Percentiles rank a stretch among this genome's conserved stretches.
phyloP scores from a whole-genome alignment of 2,329 filamentous ascomycete species.

The Paraconiothyrium sp. region DNA sequence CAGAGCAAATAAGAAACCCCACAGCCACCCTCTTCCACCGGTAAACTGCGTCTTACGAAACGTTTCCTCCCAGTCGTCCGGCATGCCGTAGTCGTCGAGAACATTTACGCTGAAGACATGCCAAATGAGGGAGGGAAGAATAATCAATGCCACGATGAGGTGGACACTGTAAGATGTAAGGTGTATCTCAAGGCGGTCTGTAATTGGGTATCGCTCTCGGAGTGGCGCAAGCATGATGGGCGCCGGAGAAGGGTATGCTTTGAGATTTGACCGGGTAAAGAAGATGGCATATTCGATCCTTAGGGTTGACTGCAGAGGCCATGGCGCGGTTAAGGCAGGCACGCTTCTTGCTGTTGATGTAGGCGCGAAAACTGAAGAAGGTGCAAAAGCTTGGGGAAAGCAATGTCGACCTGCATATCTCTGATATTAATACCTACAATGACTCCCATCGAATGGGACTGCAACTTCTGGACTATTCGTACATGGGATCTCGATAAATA shows the following conservation, averaged over 20 bases:
- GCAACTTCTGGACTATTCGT: conserved; percentile 2
- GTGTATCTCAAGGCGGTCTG: conserved; percentile 12
- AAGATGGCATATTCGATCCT: not conserved
- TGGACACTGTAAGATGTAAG: conserved; percentile 21
- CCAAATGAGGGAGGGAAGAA: conserved; percentile 32
- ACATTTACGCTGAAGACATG: conserved; percentile 29
- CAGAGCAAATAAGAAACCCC: conserved; percentile 22
- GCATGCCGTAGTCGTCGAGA: conserved; percentile 30
- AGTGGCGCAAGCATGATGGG: conserved; percentile 1
- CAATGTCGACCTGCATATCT: not conserved
- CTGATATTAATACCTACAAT: no score
- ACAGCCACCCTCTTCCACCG: conserved; percentile 20
- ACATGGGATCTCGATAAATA: not conserved
- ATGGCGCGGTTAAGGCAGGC: not conserved
- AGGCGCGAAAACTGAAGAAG: not conserved
- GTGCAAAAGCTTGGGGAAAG: not conserved
- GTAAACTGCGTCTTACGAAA: conserved; percentile 22
- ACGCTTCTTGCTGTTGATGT: not conserved
- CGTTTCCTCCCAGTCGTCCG: conserved; percentile 18
- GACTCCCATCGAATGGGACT: no score
- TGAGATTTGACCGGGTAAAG: not conserved
- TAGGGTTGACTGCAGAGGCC: no score
- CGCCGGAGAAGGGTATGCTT: not conserved
- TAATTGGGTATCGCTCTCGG: not conserved
- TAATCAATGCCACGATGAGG: conserved; percentile 26